Conservation (phyloP, 2,329 filamentous ascomycete genomes). For the Colletotrichum brevisporum region DNA sequence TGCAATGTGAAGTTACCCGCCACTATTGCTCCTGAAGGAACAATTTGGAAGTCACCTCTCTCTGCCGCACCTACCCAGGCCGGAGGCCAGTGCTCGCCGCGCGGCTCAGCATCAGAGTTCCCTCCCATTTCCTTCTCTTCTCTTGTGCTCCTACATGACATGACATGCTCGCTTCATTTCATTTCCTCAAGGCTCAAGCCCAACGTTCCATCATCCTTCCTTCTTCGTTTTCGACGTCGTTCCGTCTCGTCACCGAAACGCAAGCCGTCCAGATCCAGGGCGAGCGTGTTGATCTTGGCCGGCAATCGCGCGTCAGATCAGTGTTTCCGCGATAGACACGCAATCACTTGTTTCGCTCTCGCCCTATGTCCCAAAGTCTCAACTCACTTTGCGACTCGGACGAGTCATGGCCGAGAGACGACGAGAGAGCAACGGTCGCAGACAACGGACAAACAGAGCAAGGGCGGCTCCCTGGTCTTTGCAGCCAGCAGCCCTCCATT, state of each 20-base stretch:
- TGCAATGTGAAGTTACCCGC: too few relatives aligned
- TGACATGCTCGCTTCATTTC: too few relatives aligned
- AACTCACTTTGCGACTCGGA: constrained; percentile 39
- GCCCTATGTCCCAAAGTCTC: constrained; percentile 38
- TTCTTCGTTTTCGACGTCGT: constrained; percentile 2
- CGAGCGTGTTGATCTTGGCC: constrained; percentile 31
- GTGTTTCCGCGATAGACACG: constrained; percentile 35
- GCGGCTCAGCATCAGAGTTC: too few relatives aligned
- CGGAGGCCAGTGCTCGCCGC: too few relatives aligned
- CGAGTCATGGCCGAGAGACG: constrained; percentile 23
- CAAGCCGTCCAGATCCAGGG: constrained; percentile 31
- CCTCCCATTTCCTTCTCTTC: too few relatives aligned
- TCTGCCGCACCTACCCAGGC: too few relatives aligned
- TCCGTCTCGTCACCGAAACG: constrained; percentile 32
- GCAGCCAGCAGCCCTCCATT: constrained; percentile 11
- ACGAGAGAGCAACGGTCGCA: not conserved
- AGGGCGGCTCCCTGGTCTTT: constrained; percentile 19
- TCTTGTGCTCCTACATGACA: too few relatives aligned
- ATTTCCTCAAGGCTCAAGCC: too few relatives aligned
- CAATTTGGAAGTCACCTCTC: too few relatives aligned
- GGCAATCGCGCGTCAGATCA: constrained; percentile 31
- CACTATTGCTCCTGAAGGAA: too few relatives aligned
- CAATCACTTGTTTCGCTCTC: constrained; percentile 40
- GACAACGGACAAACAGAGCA: constrained; percentile 19
- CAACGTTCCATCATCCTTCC: not conserved